phyloP scores from a whole-genome alignment of 176 grass and related monocot genomes.

The Ampelocalamus luodianensis region DNA sequence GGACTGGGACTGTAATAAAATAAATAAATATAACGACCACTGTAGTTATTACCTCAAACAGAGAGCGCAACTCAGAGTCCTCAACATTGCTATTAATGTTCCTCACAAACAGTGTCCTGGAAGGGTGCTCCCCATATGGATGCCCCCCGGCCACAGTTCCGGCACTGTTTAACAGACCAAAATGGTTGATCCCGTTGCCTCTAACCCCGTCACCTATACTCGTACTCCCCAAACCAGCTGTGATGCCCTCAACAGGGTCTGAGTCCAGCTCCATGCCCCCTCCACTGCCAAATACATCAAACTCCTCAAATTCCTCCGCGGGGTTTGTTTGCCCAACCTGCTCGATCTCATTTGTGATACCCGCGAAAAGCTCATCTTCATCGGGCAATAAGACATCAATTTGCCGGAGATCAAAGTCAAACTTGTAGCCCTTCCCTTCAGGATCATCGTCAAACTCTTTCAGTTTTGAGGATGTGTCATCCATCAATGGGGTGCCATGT shows the following conservation, averaged over 20 bases:
- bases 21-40: constrained; percentile 7
- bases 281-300: constrained; percentile 81
- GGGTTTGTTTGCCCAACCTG: constrained; percentile 33
- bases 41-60: constrained; percentile 87
- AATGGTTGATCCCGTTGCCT: constrained; percentile 66
- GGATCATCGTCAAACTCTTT: constrained; percentile 47
- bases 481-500: constrained; percentile 50
- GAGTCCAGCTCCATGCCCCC: constrained; percentile 92
- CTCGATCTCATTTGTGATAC: constrained; percentile 69
- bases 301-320: constrained; percentile 75
- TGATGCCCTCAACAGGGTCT: constrained; percentile 72
- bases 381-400: constrained; percentile 69
- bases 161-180: constrained; percentile 58
- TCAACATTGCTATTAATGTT: constrained; percentile 99
- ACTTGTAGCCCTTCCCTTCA: constrained; percentile 58
- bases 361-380: constrained; percentile 80
- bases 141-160: constrained; percentile 83
- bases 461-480: constrained; percentile 47
- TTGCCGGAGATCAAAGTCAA: constrained; percentile 69
- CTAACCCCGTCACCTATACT: constrained; percentile 64
- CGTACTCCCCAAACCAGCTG: constrained; percentile 54
- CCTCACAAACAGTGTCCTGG: constrained; percentile 95
- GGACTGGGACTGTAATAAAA: background rate
- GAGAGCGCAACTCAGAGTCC: constrained; percentile 73
- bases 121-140: constrained; percentile 93